Evolutionary conservation across 176 grass and related monocot genomes (phyloP), one percentile per base, ranked within the genome.

Genomic region (Pontederia crassipes): DNA sequence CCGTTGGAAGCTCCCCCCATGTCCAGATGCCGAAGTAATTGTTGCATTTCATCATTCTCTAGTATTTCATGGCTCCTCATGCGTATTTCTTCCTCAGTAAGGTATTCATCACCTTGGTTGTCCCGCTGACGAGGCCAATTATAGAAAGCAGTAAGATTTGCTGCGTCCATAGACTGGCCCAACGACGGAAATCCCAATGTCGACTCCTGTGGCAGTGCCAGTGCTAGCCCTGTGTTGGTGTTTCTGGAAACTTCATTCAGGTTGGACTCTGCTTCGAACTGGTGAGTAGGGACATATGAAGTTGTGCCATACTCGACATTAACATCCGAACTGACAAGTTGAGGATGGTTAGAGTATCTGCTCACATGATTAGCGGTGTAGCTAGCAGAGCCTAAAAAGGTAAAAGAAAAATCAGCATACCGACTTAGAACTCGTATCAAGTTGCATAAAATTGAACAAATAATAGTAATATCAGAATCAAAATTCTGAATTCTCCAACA

Each of bases 41-140:
- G 85, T 64, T 89, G 86, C 86, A 89, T 89, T 48, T 89, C 81
- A 8, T 89, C 81, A 1, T 65, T 50, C 71, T 84, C 86, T 0
- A 89, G 86, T 58, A 89, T 67, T 54, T 88, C 73, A 58, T 89
- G 81, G 45, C 85, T 88, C 66, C 79, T 79, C 26, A 83, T 55
- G 12, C 81, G 81, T 35, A 89, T 89, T 60, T 89, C 81, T 50
- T 70, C 67, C 67, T 88, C 85, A 0, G 81, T 78, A 17, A 70
- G 35, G 62, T 84, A 84, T 50, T 81, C 78, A 75, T 81, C 78
- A 58, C 70, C 81, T 51, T 67, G 83, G 62, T 17, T 18, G 12
- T 86, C 75, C 57, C 75, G 78, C 50, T 74, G 75, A 35, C 64
- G 70, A 67, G 77, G 28, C 79, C 79, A 87, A 45, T 79, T 75